Evolutionary conservation across 2,329 filamentous ascomycete genomes (phyloP), one percentile per base, ranked within the genome.

Genomic region (Clonostachys rosea): DNA sequence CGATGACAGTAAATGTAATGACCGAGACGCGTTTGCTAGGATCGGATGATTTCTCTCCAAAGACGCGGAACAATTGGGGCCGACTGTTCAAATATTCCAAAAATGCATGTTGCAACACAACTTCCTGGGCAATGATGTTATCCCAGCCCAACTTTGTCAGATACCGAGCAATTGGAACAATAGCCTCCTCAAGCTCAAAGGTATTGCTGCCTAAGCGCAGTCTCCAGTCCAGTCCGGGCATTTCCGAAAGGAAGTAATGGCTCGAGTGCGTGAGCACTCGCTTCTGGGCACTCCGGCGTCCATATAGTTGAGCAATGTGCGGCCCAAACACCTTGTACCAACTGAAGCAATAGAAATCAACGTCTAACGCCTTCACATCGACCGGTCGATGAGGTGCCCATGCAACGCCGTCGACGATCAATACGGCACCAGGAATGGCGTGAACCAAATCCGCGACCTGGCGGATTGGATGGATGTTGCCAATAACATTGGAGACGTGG

Each of bases 301-400:
- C 85, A 58, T 89, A 92, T 2, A 92, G 68, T 52, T 85, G 78
- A 0, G 86, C 76, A 2, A 91, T 73, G 54, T 91, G 88, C 1
- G 88, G 87, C 0, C 87, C 88, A 58, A 87, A 91, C 2, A 91
- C 80, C 62, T 92, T 92, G 67, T 91, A 91, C 87, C 87, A 91
- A 1, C 77, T 84, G 59, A 91, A 89, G n/a, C 75, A 68, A 62
- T 91, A 92, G 54, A 91, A 84, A 59, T 92, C 88, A 0, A 86
- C 84, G 1, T 77, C 86, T 0, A 89, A 70, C 1, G 68, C 79
- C 52, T 79, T 73, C 5, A 91, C 84, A 59, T 92, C 84, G 11
- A 92, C 66, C 8, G 70, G 70, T 5, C 86, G 74, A 61, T 92
- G 88, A 0, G 88, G 88, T 1, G 87, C 87, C 57, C 83, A 89